Base-by-base conservation (phyloP, 2,329 filamentous ascomycete species). In the Colletotrichum simmondsii region DNA sequence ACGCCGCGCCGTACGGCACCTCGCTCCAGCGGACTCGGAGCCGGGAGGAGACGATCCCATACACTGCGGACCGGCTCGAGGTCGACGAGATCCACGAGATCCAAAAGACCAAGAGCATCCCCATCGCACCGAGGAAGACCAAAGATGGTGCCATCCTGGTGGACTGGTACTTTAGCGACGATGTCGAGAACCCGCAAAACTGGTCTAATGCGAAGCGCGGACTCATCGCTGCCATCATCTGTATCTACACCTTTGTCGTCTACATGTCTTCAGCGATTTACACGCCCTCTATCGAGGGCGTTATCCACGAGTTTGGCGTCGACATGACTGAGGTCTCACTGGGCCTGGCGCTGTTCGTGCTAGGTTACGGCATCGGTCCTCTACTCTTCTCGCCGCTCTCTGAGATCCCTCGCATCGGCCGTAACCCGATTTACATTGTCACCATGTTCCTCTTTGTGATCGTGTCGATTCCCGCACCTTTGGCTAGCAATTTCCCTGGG, bases 391-490 rank as follows among this genome's bases (percentile, higher is more conserved):
- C 90, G 0, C 92, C 92, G 0, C 80, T 94, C 54, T 89, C 86
- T 61, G 92, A 94, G 81, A 89, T 94, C 26, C 91, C 92, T 0
- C 78, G 86, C 58, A 87, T 94, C 63, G 92, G 93, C 2, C 86
- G 92, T 7, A 94, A 92, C 76, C 89, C 90, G 0, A 88, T 92
- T 6, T 94, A 94, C 80, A 88, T 93, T 46, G 79, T 89, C 75
- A 92, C 92, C 11, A 92, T 94, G 83, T 88, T 88, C 71, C 83
- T 94, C 32, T 94, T 94, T 79, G 89, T 92, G 61, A 87, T 94
- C 73, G 80, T 94, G 12, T 90, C 88, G 6, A 87, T 94, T 19
- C 92, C 92, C 0, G 89, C 91, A 0, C 90, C 91, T 0, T 79
- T 94, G 0, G 90, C 90, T 4, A 81, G 88, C 57, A 92, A 91